Base-by-base conservation (phyloP, 495 filamentous ascomycete genomes). In the Penicillium mononematosum region DNA sequence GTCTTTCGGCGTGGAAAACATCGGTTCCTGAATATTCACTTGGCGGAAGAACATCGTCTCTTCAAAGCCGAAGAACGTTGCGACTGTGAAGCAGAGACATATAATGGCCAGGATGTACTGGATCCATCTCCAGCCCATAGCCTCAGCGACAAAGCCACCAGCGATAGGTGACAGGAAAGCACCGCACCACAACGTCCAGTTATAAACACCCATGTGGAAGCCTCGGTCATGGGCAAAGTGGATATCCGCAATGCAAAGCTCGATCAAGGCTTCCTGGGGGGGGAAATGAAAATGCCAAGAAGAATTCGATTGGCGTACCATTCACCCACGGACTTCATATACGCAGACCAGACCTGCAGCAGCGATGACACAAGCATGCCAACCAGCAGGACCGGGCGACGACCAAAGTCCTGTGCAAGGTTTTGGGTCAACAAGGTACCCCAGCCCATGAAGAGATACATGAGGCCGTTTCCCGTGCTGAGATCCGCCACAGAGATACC, bases 1-100 rank as follows among this genome's bases (percentile, higher is more conserved):
- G n/a, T 19, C 45, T 29, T 48, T 32, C 16, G 29, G 22, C 4
- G 22, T 4, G 22, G 22, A 48, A 32, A 48, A 27, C 19, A 34
- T 22, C n/a, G 29, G 45, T 19, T 34, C 45, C 16, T 48, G 45
- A 17, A 48, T 48, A 29, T 48, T 32, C 24, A 48, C 45, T 32
- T 48, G 45, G 19, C 56, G 42, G 32, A 56, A 59, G 49, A 52
- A 62, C n/a, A 47, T 55, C 4, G 81, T 82, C 60, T 85, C 81
- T 69, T 84, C 82, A 70, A 81, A 76, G 54, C 80, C 78, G 63
- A 83, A 76, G 69, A 83, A 81, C 1, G 80, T 67, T 55, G 81
- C 76, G 6, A 82, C 61, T 46, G 77, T 78, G 12, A 69, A 73
- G 11, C 75, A 68, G 0, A 61, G 78, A 27, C 70, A 68, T 52